Conservation (phyloP, 164 flowering plant genomes). For the Tinospora cordifolia region DNA sequence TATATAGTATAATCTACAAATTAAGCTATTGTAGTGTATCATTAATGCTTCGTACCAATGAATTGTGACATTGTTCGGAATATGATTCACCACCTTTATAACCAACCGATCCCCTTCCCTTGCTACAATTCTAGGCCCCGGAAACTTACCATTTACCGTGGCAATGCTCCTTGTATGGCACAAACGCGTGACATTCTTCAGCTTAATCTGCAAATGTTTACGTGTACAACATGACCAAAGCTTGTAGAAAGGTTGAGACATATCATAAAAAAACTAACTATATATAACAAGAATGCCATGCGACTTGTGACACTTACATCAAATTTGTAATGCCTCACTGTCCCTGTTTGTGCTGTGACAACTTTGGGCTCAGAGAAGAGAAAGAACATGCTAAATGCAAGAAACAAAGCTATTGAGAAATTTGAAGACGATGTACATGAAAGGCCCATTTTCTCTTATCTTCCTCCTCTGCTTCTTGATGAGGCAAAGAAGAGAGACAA, state of each 20-base stretch:
- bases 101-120: conserved; percentile 22
- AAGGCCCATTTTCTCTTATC: conserved; percentile 21
- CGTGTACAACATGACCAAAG: not conserved
- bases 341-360: conserved; percentile 18
- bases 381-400: conserved; percentile 11
- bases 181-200: conserved; percentile 15
- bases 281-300: not conserved
- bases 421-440: conserved; percentile 4
- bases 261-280: not conserved
- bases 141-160: conserved; percentile 17
- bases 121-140: conserved; percentile 27
- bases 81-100: conserved; percentile 13
- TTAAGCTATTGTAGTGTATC: too few species aligned
- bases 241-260: not conserved
- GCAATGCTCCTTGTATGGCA: conserved; percentile 17
- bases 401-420: conserved; percentile 2
- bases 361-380: conserved; percentile 16
- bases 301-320: conserved; percentile 23
- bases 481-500: conserved; percentile 1
- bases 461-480: not conserved
- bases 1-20: too few species aligned
- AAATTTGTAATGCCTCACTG: conserved; percentile 39
- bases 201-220: conserved; percentile 8
- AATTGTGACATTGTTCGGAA: conserved; percentile 15
- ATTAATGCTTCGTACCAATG: conserved; percentile 9